Base-by-base conservation (phyloP, 2,329 filamentous ascomycete genomes). In the Drechslera avenae region DNA sequence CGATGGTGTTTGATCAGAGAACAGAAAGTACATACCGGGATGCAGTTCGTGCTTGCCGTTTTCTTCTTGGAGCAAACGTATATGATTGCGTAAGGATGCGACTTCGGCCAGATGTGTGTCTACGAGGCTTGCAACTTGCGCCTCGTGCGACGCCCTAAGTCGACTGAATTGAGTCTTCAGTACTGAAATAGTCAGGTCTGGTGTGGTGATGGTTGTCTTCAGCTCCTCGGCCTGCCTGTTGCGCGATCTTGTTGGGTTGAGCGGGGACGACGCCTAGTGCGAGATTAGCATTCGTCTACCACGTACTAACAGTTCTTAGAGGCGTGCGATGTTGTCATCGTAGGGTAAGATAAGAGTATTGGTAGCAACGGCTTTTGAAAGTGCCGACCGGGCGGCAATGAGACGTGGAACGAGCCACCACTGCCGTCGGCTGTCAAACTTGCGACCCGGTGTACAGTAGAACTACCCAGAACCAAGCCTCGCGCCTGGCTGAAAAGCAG, bases 61-160 rank as follows among this genome's bases (percentile, higher is more conserved):
- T 45, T 69, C 69, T 21, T 69, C 64, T 57, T 78, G 75, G 30
- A 77, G 64, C 13, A 73, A 62, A 39, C 60, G 61, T 32, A 73
- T 65, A 54, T 78, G 74, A 17, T 72, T 64, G 18, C 62, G 68
- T 28, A 76, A 52, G 6, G 73, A 73, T n/a, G 67, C 65, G 8
- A 78, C 46, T 61, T 77, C 76, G 21, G 66, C 67, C 13, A 64
- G 62, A 56, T 78, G 75, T n/a, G 73, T 60, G 32, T 72, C 68
- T 43, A 59, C 62, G 32, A 78, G 58, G 42, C 64, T 73, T 13
- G 54, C 53, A 16, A 75, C 50, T 45, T 77, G 72, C 3, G 71
- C 64, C 49, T 78, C 74, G 50, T 78, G 74, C 10, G 74, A 71
- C 18, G 57, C 59, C 37, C 68, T 67, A 46, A 78, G 56, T 43